phyloP scores from a whole-genome alignment of 352 stramenopile genomes.

The Phytopythium kandeliae region DNA sequence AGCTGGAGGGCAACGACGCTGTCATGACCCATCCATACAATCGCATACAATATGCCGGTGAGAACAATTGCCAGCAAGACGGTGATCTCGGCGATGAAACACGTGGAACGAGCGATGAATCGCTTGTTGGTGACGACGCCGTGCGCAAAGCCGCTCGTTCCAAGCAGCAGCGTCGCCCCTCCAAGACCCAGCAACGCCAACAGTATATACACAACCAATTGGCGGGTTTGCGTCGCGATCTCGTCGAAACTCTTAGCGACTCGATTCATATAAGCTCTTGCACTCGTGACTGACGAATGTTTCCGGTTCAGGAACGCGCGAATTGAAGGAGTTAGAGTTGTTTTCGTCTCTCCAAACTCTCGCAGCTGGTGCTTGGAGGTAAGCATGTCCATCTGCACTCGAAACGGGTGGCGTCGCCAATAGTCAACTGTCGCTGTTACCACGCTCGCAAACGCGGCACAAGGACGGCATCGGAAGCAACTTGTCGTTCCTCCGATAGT shows the following conservation, averaged over 20 bases:
- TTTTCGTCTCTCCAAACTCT: conserved; percentile 18
- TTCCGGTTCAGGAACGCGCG: conserved; percentile 22
- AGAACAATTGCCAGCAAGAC: conserved; percentile 35
- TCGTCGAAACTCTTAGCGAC: conserved; percentile 20
- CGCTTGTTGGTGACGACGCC: conserved; percentile 40
- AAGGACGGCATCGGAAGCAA: conserved; percentile 65
- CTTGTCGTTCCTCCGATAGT: conserved; percentile 39
- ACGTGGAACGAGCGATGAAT: conserved; percentile 21
- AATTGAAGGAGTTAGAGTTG: conserved; percentile 23
- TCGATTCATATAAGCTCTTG: conserved; percentile 6
- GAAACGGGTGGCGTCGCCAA: conserved; percentile 40
- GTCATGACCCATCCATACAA: conserved; percentile 41
- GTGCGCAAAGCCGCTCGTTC: conserved; percentile 19
- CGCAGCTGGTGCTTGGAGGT: conserved; percentile 34
- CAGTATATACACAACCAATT: conserved; percentile 23
- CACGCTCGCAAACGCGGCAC: conserved; percentile 25
- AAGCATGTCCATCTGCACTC: conserved; percentile 51
- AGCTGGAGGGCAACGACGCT: conserved; percentile 34
- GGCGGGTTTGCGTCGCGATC: conserved; percentile 20
- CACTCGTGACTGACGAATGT: conserved; percentile 16
- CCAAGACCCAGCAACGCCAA: conserved; percentile 25
- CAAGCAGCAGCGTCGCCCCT: conserved; percentile 20
- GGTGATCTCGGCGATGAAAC: conserved; percentile 40
- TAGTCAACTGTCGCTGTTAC: conserved; percentile 23
- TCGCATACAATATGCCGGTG: conserved; percentile 41